phyloP scores from a whole-genome alignment of 129 eudicot genomes.

The Heracleum sosnowskyi region DNA sequence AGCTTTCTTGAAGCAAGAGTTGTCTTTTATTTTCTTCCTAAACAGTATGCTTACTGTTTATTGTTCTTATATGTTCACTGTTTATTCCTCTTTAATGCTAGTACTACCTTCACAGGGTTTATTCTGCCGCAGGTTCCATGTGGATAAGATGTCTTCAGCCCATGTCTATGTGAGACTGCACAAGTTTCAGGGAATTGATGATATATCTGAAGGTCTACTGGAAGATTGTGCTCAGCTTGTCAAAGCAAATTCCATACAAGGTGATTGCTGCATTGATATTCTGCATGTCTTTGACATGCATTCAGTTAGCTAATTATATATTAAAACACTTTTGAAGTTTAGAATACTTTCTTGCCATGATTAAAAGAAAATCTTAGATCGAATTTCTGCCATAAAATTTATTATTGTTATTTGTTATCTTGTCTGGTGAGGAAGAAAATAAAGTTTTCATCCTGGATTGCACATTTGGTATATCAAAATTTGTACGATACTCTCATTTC shows the following conservation, averaged over 20 bases:
- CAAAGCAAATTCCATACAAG: conserved; percentile 99
- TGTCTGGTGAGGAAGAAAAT: neutral
- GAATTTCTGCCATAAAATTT: neutral
- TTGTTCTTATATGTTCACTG: neutral
- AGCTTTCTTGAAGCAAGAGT: neutral
- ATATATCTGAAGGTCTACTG: conserved; percentile 80
- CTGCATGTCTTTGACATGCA: neutral
- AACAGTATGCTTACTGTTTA: neutral
- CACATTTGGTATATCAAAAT: neutral
- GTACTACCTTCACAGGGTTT: conserved; percentile 35
- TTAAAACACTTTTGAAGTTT: neutral
- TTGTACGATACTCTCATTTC: neutral
- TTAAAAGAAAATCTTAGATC: no score
- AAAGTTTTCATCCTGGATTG: conserved; percentile 1
- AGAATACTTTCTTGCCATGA: neutral
- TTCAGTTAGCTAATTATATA: neutral
- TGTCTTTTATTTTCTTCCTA: neutral
- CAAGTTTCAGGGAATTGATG: conserved; percentile 85
- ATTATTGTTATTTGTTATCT: neutral
- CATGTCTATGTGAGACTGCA: conserved; percentile 89
- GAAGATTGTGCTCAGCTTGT: conserved; percentile 98
- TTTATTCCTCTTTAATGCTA: conserved; percentile 25
- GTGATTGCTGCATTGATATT: conserved; percentile 22
- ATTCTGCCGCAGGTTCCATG: conserved; percentile 78
- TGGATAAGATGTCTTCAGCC: conserved; percentile 98